phyloP scores from a whole-genome alignment of 2,329 filamentous ascomycete species.

The Trichoderma harzianum region DNA sequence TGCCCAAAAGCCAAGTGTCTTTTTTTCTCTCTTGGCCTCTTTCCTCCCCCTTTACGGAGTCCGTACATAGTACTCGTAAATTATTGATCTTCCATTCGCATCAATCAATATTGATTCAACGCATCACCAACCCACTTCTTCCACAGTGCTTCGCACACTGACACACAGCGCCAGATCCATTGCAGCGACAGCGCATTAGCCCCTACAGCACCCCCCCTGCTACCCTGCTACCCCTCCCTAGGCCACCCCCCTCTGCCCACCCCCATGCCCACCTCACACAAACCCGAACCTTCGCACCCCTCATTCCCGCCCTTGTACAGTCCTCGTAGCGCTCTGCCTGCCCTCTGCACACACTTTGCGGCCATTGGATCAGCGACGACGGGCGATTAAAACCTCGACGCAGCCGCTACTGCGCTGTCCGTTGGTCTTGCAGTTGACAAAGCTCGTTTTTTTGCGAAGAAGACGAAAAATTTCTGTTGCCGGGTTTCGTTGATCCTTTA shows the following conservation, averaged over 20 bases:
- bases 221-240: conserved; percentile 1
- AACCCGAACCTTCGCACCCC: conserved; percentile 9
- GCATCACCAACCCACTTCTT: background rate
- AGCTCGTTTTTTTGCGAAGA: background rate
- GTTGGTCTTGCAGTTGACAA: conserved; percentile 18
- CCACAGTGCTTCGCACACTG: background rate
- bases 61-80: background rate
- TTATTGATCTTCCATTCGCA: background rate
- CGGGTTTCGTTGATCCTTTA: background rate
- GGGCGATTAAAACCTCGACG: conserved; percentile 25
- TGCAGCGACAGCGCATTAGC: conserved; percentile 11
- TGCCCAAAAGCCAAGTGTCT: background rate
- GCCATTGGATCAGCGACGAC: conserved; percentile 16
- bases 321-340: conserved; percentile 9
- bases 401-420: conserved; percentile 22
- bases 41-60: background rate
- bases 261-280: conserved; percentile 4
- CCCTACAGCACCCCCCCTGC: conserved; percentile 1
- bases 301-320: conserved; percentile 3
- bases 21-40: background rate
- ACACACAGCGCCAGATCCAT: conserved; percentile 6
- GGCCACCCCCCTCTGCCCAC: background rate
- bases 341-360: conserved; percentile 23
- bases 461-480: background rate
- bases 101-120: background rate